phyloP scores from a whole-genome alignment of 805 yeast genomes.

The Saccharomycopsis lassenensis region DNA sequence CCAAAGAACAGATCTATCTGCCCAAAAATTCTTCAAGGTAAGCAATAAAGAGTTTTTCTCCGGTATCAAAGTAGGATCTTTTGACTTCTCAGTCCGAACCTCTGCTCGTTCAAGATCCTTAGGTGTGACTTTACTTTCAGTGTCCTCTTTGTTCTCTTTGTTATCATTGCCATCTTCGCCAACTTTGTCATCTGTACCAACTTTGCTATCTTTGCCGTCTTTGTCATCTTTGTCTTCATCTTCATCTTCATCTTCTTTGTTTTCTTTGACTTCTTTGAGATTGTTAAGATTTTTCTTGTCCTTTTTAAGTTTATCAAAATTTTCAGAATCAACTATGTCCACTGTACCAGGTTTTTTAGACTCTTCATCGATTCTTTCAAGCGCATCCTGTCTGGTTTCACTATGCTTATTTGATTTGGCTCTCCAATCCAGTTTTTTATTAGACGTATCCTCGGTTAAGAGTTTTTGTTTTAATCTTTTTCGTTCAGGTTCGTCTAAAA shows the following conservation, averaged over 20 bases:
- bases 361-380: background rate
- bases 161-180: no score
- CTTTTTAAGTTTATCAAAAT: constrained; percentile 13
- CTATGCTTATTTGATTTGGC: background rate
- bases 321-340: background rate
- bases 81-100: constrained; percentile 9
- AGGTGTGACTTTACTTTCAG: no score
- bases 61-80: constrained; percentile 26
- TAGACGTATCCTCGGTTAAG: background rate
- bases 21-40: constrained; percentile 88
- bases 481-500: constrained; percentile 31
- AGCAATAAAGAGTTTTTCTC: constrained; percentile 74
- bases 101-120: no score
- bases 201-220: no score
- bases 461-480: background rate
- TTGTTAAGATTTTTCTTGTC: constrained; percentile 6
- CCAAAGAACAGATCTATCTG: constrained; percentile 95
- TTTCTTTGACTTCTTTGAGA: no score
- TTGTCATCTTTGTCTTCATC: no score
- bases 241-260: no score
- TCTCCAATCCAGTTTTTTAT: background rate
- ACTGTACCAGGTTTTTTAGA: background rate
- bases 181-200: no score
- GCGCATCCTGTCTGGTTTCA: background rate
- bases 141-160: no score